Evolutionary conservation across 345 rosid species (phyloP).

Genomic region (Eutrema heterophyllum): DNA sequence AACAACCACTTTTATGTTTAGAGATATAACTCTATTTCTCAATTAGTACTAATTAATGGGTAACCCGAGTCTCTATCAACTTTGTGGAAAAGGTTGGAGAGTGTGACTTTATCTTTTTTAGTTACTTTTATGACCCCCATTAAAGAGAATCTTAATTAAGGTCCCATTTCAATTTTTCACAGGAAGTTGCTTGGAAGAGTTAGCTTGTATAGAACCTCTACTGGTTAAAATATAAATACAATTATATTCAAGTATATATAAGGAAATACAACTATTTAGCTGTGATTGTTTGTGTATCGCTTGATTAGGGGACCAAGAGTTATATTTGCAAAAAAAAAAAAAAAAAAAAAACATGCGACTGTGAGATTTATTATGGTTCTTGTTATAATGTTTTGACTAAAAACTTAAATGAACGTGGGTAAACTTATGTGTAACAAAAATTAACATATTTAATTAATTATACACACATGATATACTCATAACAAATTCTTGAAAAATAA

Average conservation of each 20-base stretch:
- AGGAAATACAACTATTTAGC: neutral
- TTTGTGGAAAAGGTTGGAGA: conserved; percentile 29
- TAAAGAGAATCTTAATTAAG: conserved; percentile 30
- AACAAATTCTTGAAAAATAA: neutral
- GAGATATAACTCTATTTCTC: neutral
- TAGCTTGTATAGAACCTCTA: neutral
- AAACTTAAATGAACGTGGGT: neutral
- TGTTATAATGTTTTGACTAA: neutral
- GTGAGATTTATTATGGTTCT: neutral
- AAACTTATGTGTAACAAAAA: neutral
- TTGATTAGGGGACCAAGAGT: neutral
- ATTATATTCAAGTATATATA: neutral
- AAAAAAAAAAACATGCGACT: neutral
- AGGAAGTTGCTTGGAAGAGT: conserved; percentile 16
- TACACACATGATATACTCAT: neutral
- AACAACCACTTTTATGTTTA: neutral
- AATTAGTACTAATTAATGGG: neutral
- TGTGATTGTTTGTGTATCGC: neutral
- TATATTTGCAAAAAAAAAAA: neutral
- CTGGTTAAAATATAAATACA: neutral
- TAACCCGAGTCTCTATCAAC: conserved; percentile 22
- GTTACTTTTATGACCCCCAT: conserved; percentile 33
- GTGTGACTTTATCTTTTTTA: conserved; percentile 31
- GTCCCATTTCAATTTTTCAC: conserved; percentile 20
- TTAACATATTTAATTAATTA: neutral